phyloP scores from a whole-genome alignment of 2,329 filamentous ascomycete species.

The Colletotrichum magnum region DNA sequence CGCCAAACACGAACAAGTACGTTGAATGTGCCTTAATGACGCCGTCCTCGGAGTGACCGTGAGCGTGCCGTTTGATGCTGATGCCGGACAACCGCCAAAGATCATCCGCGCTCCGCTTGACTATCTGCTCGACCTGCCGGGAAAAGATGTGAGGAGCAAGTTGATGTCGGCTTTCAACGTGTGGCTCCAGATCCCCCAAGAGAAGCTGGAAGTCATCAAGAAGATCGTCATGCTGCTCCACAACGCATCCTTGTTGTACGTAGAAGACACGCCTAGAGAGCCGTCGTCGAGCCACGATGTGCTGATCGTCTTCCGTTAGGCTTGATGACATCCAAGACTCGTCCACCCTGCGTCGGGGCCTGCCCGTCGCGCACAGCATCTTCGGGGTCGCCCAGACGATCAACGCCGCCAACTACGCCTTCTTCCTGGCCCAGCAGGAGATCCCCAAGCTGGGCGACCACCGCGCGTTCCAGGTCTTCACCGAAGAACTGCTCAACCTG shows the following conservation, averaged over 20 bases:
- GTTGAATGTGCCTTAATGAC: too few species aligned
- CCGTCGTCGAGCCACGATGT: too few species aligned
- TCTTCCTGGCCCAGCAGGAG: constrained; percentile 44
- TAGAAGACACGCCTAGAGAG: too few species aligned
- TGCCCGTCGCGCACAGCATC: constrained; percentile 51
- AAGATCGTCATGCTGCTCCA: constrained; percentile 12
- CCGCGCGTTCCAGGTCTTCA: background rate
- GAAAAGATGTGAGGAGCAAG: constrained; percentile 1
- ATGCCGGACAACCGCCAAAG: too few species aligned
- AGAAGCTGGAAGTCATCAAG: background rate
- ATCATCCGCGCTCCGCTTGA: constrained; percentile 42
- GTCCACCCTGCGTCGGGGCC: constrained; percentile 50
- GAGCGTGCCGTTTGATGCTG: too few species aligned
- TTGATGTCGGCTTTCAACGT: constrained; percentile 7
- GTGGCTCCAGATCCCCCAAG: background rate
- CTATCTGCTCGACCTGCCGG: constrained; percentile 14
- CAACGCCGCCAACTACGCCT: constrained; percentile 51
- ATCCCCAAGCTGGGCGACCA: constrained; percentile 5
- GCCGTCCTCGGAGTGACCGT: too few species aligned
- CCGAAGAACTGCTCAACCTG: constrained; percentile 46
- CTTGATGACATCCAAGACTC: constrained; percentile 57
- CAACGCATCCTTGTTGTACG: constrained; percentile 7
- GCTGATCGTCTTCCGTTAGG: background rate
- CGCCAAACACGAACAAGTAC: too few species aligned
- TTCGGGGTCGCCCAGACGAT: constrained; percentile 54